Base-by-base conservation (phyloP, 139 green algal species). In the Chlorella sp. region DNA sequence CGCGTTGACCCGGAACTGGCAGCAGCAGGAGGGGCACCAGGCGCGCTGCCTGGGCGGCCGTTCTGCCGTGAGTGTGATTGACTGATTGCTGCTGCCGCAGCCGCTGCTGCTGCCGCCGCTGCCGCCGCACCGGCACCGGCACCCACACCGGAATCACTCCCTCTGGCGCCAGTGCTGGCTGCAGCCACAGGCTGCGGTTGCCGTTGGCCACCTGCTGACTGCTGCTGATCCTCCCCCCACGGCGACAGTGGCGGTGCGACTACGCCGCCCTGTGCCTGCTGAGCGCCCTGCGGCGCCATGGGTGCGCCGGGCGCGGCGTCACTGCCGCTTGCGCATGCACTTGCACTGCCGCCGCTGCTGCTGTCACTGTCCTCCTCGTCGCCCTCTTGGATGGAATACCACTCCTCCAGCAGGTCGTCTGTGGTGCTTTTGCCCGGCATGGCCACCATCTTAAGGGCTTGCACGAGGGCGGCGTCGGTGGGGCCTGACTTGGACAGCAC, bases 81-180 rank as follows among this genome's bases (percentile, higher is more conserved):
- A 10, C 42, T 10, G 10, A 10, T 35, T 67, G 62, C 62, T 14
- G 27, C 30, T 42, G 29, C 42, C 2, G 24, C n/a, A 31, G 62
- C 27, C 33, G 62, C 30, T 49, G 65, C 51, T 27, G 51, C 73
- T 29, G 59, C 74, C 22, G 59, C 22, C 6, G 66, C 51, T 50
- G 55, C 51, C 20, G 33, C 72, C 23, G 55, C 70, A 34, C 3
- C 49, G 5, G 55, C 33, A 24, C 23, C 34, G 14, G 23, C 14
- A n/a, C n/a, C n/a, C n/a, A n/a, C n/a, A n/a, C n/a, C n/a, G n/a
- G n/a, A n/a, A n/a, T n/a, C n/a, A n/a, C n/a, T n/a, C n/a, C n/a
- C n/a, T n/a, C n/a, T n/a, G n/a, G n/a, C n/a, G n/a, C n/a, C n/a
- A n/a, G n/a, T n/a, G n/a, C n/a, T n/a, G n/a, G n/a, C n/a, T n/a